Base-by-base conservation (phyloP, 345 rosid species). In the Luvunga scandens region DNA sequence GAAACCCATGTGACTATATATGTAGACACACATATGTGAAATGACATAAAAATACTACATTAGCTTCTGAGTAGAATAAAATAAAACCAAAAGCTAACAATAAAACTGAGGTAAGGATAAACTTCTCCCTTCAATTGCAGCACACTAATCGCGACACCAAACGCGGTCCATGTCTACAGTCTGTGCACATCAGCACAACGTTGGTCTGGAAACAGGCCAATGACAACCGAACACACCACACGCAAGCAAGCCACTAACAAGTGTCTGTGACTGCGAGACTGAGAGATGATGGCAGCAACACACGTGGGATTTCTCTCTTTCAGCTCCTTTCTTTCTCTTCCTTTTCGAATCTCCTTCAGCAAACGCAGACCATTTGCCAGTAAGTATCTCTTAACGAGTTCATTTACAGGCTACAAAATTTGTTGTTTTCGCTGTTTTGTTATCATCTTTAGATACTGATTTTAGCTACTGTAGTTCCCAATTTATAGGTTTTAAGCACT, bases 351-450 rank as follows among this genome's bases (percentile, higher is more conserved):
- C 77, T 71, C 83, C 71, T 83, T 65, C 86, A 24, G 84, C 36
- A 85, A 81, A 74, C 87, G 85, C 80, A 85, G 85, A 79, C 50
- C 57, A 38, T 66, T 83, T 70, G 30, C 90, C 38, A 81, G 98
- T 94, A 87, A 89, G 88, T 77, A 28, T 28, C 67, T 45, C 8
- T 19, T 1, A 60, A 73, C 7, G 60, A 34, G 50, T 45, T 45
- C 2, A 21, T 18, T 27, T n/a, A 14, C 21, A 13, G 2, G 27
- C 36, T 19, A 2, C 13, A 18, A 75, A 75, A 22, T 36, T 60
- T 67, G 16, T 63, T 72, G 42, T 2, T 66, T n/a, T 53, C 13
- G 21, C 66, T 68, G 67, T 12, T 73, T 59, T 31, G 31, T 33
- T 53, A 18, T 31, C 70, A 21, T 21, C 66, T 36, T 36, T 57